Evolutionary conservation across 2,329 filamentous ascomycete genomes (phyloP).

Genomic region (Polychaeton citri): DNA sequence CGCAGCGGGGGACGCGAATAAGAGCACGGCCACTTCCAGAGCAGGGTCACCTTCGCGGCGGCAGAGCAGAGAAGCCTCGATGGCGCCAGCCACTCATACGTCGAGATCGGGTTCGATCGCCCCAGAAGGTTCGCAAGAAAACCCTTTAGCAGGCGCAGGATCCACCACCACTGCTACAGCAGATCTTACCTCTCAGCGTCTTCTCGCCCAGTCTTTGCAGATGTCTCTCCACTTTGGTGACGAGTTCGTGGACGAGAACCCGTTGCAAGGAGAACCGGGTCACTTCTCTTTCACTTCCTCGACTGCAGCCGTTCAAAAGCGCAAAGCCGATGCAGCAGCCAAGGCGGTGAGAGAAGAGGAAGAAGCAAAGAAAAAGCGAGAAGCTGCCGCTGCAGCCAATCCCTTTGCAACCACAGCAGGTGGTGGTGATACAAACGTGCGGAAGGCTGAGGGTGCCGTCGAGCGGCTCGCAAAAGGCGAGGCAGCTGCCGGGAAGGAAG

Average conservation of each 20-base stretch:
- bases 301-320: slow-evolving; percentile 28
- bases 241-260: slow-evolving; percentile 53
- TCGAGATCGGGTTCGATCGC: slow-evolving; percentile 16
- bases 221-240: slow-evolving; percentile 37
- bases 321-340: slow-evolving; percentile 23
- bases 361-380: slow-evolving; percentile 11
- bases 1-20: slow-evolving; percentile 25
- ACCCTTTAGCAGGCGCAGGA: slow-evolving; percentile 2
- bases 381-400: neutral
- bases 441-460: neutral
- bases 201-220: slow-evolving; percentile 27
- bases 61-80: slow-evolving; percentile 30
- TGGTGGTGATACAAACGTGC: too few relatives aligned
- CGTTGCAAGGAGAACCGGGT: slow-evolving; percentile 49
- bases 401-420: neutral
- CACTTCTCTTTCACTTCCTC: slow-evolving; percentile 43
- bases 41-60: slow-evolving; percentile 24
- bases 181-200: slow-evolving; percentile 9
- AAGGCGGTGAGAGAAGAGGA: slow-evolving; percentile 14
- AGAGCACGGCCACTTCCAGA: slow-evolving; percentile 22
- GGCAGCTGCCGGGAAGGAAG: neutral
- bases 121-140: slow-evolving; percentile 2
- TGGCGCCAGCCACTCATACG: slow-evolving; percentile 16
- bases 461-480: neutral
- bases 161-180: slow-evolving; percentile 5